Conservation (phyloP, 371 early-diverging fungal species). For the Parasitella parasitica region DNA sequence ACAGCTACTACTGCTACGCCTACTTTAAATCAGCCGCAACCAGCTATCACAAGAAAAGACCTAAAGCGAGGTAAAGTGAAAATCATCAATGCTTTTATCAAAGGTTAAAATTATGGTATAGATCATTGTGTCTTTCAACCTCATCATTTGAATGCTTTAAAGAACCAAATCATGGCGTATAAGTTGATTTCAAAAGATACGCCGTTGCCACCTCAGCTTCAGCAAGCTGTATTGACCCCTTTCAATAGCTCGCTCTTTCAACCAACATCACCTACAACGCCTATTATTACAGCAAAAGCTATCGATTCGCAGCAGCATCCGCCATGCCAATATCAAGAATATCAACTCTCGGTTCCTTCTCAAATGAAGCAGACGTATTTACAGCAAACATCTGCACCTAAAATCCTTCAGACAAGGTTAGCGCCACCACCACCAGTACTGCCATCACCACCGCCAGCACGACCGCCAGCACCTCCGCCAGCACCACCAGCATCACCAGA, state of each 20-base stretch:
- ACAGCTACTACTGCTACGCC: neutral
- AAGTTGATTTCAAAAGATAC: conserved; percentile 71
- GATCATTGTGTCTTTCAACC: conserved; percentile 42
- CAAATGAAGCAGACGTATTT: no score
- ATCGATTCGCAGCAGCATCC: neutral
- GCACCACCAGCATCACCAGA: neutral
- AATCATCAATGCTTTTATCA: neutral
- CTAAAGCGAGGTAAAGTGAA: neutral
- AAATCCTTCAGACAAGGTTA: no score
- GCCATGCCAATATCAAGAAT: neutral
- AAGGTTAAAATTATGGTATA: neutral
- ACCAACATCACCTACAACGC: neutral
- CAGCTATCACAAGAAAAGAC: neutral
- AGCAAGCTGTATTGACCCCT: conserved; percentile 62
- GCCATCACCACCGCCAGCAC: no score
- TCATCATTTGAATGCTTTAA: conserved; percentile 65
- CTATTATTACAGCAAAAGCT: neutral
- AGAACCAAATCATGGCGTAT: conserved; percentile 75
- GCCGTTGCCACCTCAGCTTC: conserved; percentile 70
- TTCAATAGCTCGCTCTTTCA: neutral
- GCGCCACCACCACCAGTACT: no score
- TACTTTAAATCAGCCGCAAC: neutral
- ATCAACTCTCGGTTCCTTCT: neutral
- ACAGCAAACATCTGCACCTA: no score
- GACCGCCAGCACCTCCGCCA: no score